A percentile compares a stretch with the other conserved stretches of the same genome.
Conservation (phyloP, 164 flowering plant species). For the Tinospora cordifolia region DNA sequence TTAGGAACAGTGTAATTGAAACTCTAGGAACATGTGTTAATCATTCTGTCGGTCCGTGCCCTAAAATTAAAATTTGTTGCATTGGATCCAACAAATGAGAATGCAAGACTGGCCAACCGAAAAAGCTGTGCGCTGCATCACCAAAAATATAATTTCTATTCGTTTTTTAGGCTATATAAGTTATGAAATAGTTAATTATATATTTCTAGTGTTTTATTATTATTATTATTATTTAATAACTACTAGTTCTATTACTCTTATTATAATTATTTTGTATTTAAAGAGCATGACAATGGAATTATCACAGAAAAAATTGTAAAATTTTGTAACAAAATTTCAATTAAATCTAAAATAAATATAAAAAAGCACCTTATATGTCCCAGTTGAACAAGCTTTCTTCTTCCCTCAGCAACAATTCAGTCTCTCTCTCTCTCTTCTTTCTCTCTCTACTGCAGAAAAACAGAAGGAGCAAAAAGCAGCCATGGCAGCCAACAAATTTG, state of each 20-base stretch:
- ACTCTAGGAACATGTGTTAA: conserved; percentile 1
- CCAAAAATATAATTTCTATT: background rate
- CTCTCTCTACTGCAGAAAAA: conserved; percentile 18
- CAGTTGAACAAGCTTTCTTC: conserved; percentile 1
- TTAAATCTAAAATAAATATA: background rate
- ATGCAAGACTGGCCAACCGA: background rate
- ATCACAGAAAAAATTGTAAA: too few species aligned
- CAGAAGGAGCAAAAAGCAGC: conserved; percentile 16
- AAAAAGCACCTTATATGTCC: background rate
- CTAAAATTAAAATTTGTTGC: background rate
- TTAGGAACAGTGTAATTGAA: background rate
- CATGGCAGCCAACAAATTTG: conserved; percentile 82
- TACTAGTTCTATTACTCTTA: too few species aligned
- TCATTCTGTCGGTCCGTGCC: conserved; percentile 4
- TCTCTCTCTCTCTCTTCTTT: conserved; percentile 3
- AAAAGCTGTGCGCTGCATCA: background rate
- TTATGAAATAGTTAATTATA: too few species aligned
- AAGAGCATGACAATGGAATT: too few species aligned
- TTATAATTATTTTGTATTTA: too few species aligned
- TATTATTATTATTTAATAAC: too few species aligned
- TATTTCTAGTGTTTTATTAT: too few species aligned
- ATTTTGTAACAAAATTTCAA: too few species aligned
- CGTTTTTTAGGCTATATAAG: background rate
- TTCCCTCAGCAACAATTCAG: conserved; percentile 2
- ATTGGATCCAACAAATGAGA: background rate